Percentiles rank a stretch among this genome's conserved stretches.
Evolutionary conservation across 257 asterid genomes (phyloP).

Genomic region (Petunia secreta): DNA sequence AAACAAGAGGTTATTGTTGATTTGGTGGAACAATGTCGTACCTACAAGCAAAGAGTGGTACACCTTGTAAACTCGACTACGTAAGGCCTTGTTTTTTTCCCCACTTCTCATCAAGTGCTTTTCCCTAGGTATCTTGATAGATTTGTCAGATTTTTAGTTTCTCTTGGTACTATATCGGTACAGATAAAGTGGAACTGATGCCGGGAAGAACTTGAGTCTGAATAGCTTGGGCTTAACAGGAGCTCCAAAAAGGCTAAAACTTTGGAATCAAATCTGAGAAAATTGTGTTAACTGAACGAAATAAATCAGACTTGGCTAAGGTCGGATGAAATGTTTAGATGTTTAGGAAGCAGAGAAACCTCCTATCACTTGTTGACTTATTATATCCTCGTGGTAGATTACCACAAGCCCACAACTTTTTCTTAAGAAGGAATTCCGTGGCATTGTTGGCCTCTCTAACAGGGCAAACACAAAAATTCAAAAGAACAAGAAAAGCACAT

Average conservation of each 20-base stretch:
- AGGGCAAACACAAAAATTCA: background rate
- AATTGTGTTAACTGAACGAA: conserved; percentile 14
- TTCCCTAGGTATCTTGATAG: conserved; percentile 26
- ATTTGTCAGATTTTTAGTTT: conserved; percentile 14
- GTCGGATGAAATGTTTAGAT: background rate
- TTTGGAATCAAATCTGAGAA: background rate
- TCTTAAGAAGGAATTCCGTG: background rate
- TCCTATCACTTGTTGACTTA: background rate
- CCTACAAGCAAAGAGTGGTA: conserved; percentile 93
- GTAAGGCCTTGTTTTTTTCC: conserved; percentile 62
- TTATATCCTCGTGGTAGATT: background rate
- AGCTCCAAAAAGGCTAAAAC: background rate
- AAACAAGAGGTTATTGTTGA: conserved; percentile 98
- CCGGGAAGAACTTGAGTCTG: background rate
- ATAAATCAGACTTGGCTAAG: conserved; percentile 6
- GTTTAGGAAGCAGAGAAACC: conserved; percentile 11
- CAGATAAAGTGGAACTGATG: background rate
- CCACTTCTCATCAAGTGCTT: conserved; percentile 24
- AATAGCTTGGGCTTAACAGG: background rate
- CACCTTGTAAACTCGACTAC: conserved; percentile 98
- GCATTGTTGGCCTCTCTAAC: background rate
- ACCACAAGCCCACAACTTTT: background rate
- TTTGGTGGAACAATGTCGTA: conserved; percentile 96
- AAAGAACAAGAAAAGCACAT: background rate
- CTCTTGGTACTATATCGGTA: background rate